Evolutionary conservation across 306 rosid species (phyloP).

Genomic region (Neltuma alba): DNA sequence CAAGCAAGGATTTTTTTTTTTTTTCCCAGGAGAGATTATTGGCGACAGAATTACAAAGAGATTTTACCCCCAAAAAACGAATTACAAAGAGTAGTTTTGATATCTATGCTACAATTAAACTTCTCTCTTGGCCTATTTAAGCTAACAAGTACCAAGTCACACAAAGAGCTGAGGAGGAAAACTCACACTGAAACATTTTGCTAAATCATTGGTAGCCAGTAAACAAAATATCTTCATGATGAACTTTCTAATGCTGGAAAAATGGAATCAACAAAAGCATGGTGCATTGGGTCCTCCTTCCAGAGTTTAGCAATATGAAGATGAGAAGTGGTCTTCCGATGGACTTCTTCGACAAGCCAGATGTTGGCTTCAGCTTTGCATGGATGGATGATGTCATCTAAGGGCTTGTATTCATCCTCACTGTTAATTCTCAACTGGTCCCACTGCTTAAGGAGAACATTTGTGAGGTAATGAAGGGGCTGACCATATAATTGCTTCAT

Average conservation of each 20-base stretch:
- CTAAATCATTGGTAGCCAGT: slow-evolving; percentile 31
- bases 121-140: neutral
- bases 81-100: neutral
- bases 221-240: slow-evolving; percentile 38
- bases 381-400: slow-evolving; percentile 79
- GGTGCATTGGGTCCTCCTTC: slow-evolving; percentile 70
- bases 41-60: slow-evolving; percentile 42
- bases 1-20: slow-evolving; percentile 63
- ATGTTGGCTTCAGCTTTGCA: slow-evolving; percentile 84
- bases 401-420: slow-evolving; percentile 59
- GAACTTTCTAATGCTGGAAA: slow-evolving; percentile 54
- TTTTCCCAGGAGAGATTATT: slow-evolving; percentile 65
- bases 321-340: slow-evolving; percentile 78
- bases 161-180: neutral
- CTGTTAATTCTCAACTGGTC: slow-evolving; percentile 76
- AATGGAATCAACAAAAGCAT: slow-evolving; percentile 70
- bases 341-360: slow-evolving; percentile 93
- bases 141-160: neutral
- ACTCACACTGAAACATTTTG: neutral
- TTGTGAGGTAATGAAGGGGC: slow-evolving; percentile 94
- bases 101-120: slow-evolving; percentile 30
- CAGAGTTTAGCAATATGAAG: slow-evolving; percentile 70
- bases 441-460: slow-evolving; percentile 82
- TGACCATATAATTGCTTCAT: slow-evolving; percentile 82
- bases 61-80: neutral